Evolutionary conservation across 768 basidiomycete species (phyloP), one percentile per base, ranked within the genome.

Genomic region (Gloeostereum incarnatum): DNA sequence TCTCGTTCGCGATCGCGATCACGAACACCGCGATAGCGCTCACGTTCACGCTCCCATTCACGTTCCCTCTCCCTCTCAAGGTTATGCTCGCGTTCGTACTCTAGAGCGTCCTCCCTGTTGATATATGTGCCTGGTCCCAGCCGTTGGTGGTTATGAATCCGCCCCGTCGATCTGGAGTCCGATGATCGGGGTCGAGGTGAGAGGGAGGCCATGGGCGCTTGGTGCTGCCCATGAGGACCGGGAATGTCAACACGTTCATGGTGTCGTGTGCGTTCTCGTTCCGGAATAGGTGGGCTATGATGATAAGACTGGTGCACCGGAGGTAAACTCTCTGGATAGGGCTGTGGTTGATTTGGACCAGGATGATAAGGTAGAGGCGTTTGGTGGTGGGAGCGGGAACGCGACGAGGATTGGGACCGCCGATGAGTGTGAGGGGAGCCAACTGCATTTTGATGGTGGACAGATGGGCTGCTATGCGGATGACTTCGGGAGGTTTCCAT

Each of bases 121-220:
- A 79, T 63, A 47, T 68, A 74, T 18, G 74, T 64, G 3, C 67
- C 78, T 27, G 79, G 78, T 5, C 78, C 80, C 48, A 78, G 51
- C 39, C 78, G 76, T 55, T 81, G 81, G 56, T 83, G 81, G 43
- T 65, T 66, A 53, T 83, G 83, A 33, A 68, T 55, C 49, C 70
- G 69, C 43, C 58, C 44, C 38, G 61, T 52, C 43, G 60, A 56
- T 21, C 66, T 61, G 10, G 56, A 41, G 35, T 62, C 54, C 4
- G 60, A 54, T 13, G 64, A 52, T 14, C 51, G 56, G 13, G 59
- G 54, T 6, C 56, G 62, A 14, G 67, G 64, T 9, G 65, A 62
- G 31, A 54, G 46, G 38, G 60, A 61, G 39, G 55, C 37, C 43
- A 49, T 45, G 31, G 60, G 64, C 30, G 49, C 37, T 35, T 53